Evolutionary conservation across 371 early-diverging fungal species (phyloP).

Genomic region (Actinomortierella ambigua): DNA sequence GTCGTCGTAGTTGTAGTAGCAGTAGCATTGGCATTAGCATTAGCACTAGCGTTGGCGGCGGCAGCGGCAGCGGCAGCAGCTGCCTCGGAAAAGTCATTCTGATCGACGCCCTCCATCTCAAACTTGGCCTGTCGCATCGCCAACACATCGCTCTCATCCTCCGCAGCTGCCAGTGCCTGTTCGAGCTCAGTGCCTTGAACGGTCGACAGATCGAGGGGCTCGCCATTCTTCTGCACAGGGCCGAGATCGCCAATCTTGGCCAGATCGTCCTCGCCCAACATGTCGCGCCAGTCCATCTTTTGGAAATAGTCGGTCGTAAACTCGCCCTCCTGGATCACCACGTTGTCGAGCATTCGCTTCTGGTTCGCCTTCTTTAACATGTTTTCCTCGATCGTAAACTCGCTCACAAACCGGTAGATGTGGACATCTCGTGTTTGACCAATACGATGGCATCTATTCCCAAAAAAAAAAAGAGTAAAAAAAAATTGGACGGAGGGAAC

Average conservation of each 20-base stretch:
- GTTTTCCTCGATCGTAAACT: conserved; percentile 89
- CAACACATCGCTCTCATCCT: conserved; percentile 73
- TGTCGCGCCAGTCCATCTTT: conserved; percentile 72
- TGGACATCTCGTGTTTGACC: conserved; percentile 94
- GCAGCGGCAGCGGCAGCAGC: conserved; percentile 3
- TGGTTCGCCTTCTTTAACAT: conserved; percentile 84
- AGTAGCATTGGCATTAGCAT: no score
- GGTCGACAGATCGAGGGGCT: conserved; percentile 22
- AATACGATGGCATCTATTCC: conserved; percentile 86
- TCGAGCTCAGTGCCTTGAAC: conserved; percentile 61
- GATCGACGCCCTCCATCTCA: conserved; percentile 67
- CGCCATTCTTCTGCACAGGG: conserved; percentile 23
- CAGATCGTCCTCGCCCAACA: conserved; percentile 57
- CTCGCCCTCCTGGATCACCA: conserved; percentile 84
- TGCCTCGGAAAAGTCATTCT: conserved; percentile 64
- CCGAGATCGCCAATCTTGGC: conserved; percentile 55
- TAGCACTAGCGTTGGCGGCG: conserved; percentile 7
- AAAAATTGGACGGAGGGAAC: no score
- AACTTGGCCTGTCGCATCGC: conserved; percentile 69
- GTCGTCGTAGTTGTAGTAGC: no score
- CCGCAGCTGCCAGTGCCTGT: conserved; percentile 69
- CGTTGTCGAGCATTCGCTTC: conserved; percentile 87
- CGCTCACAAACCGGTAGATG: conserved; percentile 90
- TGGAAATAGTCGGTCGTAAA: conserved; percentile 78
- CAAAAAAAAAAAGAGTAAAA: conserved; percentile 1